These are phyloP conservation scores for Ascocoryne sarcoides DNA, from an alignment of 2,329 filamentous ascomycete genomes.

Conservation along the genomic window DNA sequence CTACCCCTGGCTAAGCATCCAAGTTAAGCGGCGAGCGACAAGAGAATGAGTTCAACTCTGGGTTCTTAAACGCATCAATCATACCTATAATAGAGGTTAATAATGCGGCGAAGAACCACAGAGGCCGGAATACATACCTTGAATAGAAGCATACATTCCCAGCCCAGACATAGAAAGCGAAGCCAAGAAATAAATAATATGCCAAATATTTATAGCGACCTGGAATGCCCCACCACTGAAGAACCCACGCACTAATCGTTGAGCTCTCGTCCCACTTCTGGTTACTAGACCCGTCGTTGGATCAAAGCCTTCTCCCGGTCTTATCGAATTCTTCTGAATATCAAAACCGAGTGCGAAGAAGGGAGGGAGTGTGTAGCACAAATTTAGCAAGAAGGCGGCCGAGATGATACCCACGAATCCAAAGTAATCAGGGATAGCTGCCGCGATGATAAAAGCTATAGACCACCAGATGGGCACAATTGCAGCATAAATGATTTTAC, in stretches of 20 bases:
- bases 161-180: constrained; percentile 16
- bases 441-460: constrained; percentile 45
- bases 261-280: constrained; percentile 4
- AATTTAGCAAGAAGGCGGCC: constrained; percentile 36
- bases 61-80: constrained; percentile 11
- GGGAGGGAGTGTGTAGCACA: constrained; percentile 39
- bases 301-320: constrained; percentile 26
- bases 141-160: constrained; percentile 17
- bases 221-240: constrained; percentile 11
- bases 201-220: constrained; percentile 12
- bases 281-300: constrained; percentile 13
- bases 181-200: constrained; percentile 18
- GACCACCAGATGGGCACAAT: constrained; percentile 49
- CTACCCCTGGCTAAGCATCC: constrained; percentile 5
- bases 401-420: constrained; percentile 33
- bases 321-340: constrained; percentile 24
- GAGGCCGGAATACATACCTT: constrained; percentile 8
- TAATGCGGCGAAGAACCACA: background rate
- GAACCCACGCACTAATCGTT: constrained; percentile 17
- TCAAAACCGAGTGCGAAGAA: constrained; percentile 25
- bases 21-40: constrained; percentile 11
- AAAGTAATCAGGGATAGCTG: constrained; percentile 39
- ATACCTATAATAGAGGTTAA: constrained; percentile 9
- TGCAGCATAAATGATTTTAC: constrained; percentile 32
- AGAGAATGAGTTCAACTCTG: constrained; percentile 11